Percentiles rank a stretch among this genome's conserved stretches.
These are phyloP conservation scores for Tagetes erecta DNA, from an alignment of 129 eudicot genomes.

Conservation along the genomic window DNA sequence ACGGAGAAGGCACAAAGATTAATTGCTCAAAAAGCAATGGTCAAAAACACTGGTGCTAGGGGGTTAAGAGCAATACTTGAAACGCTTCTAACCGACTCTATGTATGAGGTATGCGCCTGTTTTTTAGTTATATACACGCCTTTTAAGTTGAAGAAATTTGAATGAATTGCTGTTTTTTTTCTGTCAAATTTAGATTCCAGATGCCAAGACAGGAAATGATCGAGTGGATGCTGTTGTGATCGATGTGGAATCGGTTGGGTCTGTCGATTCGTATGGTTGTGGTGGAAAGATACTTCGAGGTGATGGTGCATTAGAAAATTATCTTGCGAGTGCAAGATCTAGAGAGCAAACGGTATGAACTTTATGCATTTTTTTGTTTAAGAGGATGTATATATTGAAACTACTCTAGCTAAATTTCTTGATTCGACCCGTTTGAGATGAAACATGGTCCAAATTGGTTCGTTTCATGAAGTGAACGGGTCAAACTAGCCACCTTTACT, in stretches of 20 bases:
- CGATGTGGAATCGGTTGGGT: slow-evolving; percentile 84
- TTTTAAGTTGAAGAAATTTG: neutral
- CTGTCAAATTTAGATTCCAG: slow-evolving; percentile 64
- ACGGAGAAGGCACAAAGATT: slow-evolving; percentile 71
- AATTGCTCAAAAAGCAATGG: slow-evolving; percentile 81
- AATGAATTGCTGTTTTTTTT: neutral
- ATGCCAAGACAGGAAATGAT: slow-evolving; percentile 65
- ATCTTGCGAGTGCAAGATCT: slow-evolving; percentile 45
- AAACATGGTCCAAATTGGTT: neutral
- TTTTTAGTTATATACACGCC: slow-evolving; percentile 10
- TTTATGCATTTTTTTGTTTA: neutral
- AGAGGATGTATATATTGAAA: neutral
- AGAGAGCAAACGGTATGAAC: slow-evolving; percentile 53
- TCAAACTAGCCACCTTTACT: neutral
- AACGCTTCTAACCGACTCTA: slow-evolving; percentile 80
- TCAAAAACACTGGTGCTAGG: slow-evolving; percentile 94
- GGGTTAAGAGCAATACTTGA: slow-evolving; percentile 89
- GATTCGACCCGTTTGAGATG: neutral
- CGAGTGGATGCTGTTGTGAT: slow-evolving; percentile 89
- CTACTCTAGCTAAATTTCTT: neutral
- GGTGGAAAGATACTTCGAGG: slow-evolving; percentile 87
- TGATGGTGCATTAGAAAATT: slow-evolving; percentile 72
- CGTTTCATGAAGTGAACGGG: neutral
- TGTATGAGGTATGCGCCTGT: slow-evolving; percentile 75
- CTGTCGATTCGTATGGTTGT: slow-evolving; percentile 49